Evolutionary conservation across 2,329 filamentous ascomycete genomes (phyloP), one percentile per base, ranked within the genome.

Genomic region (Aspergillus alliaceus): DNA sequence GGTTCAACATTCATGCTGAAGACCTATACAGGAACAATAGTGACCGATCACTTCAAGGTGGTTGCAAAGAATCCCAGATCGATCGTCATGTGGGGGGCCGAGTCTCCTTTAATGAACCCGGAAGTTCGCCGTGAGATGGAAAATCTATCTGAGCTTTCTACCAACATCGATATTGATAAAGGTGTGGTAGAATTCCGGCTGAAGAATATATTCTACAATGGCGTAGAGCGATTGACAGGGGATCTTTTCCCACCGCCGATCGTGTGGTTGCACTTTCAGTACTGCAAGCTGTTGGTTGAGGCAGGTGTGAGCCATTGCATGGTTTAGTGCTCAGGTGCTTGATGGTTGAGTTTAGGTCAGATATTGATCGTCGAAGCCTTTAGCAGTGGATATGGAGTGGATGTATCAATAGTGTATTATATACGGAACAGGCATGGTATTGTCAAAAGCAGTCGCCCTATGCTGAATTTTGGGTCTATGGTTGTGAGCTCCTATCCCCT

Each of bases 261-360:
- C 5, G 50, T 52, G n/a, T 52, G 50, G 50, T 15, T 52, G 35
- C 50, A 52, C 25, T 52, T 52, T 18, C 50, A 52, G 20, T 52
- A 52, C 24, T 52, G 50, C 35, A 52, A 52, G 37, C 18, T 52
- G 34, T 40, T 52, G 24, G 34, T 52, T 14, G 50, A 52, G 18
- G 50, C 22, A 15, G 50, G 50, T 11, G 50, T 52, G 9, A 42
- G 50, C 24, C 22, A 52, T 20, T 52, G 50, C 25, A 29, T 11
- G 34, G 34, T 5, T 6, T 51, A 51, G 49, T 3, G 15, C n/a
- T n/a, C n/a, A n/a, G n/a, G n/a, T n/a, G n/a, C n/a, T n/a, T n/a
- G n/a, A n/a, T n/a, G n/a, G n/a, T n/a, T n/a, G n/a, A n/a, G n/a
- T n/a, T n/a, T n/a, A n/a, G n/a, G n/a, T n/a, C n/a, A n/a, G n/a